These are phyloP conservation scores for Lentinula sp. DNA, from an alignment of 768 basidiomycete species.

Conservation along the genomic window DNA sequence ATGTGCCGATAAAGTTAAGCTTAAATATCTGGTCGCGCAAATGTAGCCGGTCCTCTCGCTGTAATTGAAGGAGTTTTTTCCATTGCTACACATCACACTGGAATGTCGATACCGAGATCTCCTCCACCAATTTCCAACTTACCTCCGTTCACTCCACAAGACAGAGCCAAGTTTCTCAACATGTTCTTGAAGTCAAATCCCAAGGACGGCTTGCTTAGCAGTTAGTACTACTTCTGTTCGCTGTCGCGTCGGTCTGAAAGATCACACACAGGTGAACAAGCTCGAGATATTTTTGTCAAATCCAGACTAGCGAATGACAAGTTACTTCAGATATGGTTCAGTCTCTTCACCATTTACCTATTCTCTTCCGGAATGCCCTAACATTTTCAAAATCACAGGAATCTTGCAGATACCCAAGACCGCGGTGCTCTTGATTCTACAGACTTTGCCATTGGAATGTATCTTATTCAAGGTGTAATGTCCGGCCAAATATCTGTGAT, in stretches of 20 bases:
- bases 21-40: constrained; percentile 8
- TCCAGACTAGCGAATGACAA: constrained; percentile 83
- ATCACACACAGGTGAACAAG: constrained; percentile 64
- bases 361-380: neutral
- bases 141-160: constrained; percentile 70
- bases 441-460: constrained; percentile 96
- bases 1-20: neutral
- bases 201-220: constrained; percentile 69
- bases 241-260: neutral
- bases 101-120: constrained; percentile 58
- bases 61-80: constrained; percentile 64
- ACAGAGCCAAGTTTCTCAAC: constrained; percentile 77
- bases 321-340: constrained; percentile 87
- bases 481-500: constrained; percentile 65
- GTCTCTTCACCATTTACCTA: constrained; percentile 13
- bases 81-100: constrained; percentile 53
- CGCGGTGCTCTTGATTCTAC: constrained; percentile 82
- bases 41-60: constrained; percentile 78
- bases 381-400: constrained; percentile 44
- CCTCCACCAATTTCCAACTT: constrained; percentile 43
- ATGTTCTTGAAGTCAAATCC: constrained; percentile 74
- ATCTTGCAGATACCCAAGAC: constrained; percentile 90
- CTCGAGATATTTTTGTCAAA: constrained; percentile 86
- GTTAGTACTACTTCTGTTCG: constrained; percentile 31
- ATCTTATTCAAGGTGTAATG: constrained; percentile 93